Evolutionary conservation across 2,329 filamentous ascomycete genomes (phyloP), one percentile per base, ranked within the genome.

Genomic region (Exophiala lecanii-corni): DNA sequence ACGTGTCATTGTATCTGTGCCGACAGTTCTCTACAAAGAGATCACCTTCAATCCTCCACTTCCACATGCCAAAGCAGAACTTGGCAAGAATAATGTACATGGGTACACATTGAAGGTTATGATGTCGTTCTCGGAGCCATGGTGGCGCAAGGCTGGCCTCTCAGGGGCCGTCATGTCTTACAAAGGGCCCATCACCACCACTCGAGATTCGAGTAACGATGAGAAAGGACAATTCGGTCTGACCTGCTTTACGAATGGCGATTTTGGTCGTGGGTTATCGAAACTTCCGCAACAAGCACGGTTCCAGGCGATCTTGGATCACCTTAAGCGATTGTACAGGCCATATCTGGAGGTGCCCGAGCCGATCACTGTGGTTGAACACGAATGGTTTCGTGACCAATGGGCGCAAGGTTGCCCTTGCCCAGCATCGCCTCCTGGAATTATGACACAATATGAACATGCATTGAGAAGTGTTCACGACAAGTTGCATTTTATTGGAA

Each of bases 51-150:
- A 57, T 0, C 76, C 77, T 0, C 46, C 62, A 0, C 63, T 81
- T 1, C 70, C 71, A 0, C 25, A 50, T 0, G 50, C 52, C 1
- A 75, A 74, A 49, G 52, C 57, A 13, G 54, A 60, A 0, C 55
- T 68, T 21, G 50, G 59, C 4, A 50, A 64, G 2, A 59, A 64
- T 0, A 63, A 62, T 9, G 56, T 50, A 0, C 66, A 69, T 26
- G 73, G 74, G 2, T 70, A 70, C 46, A 74, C 75, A 49, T 67
- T 65, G 39, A 79, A 79, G 55, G 67, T 67, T 3, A 73, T 78
- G 45, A 55, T 71, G 25, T 50, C 59, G 6, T 75, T 67, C 53
- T 50, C 55, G 5, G 43, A 56, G 3, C 67, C 71, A 0, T 75
- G 68, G 57, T 78, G 75, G 75, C 37, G 39, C 17, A 41, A 46